These are phyloP conservation scores for Cercospora sp. DNA, from an alignment of 2,329 filamentous ascomycete species.

Conservation along the genomic window DNA sequence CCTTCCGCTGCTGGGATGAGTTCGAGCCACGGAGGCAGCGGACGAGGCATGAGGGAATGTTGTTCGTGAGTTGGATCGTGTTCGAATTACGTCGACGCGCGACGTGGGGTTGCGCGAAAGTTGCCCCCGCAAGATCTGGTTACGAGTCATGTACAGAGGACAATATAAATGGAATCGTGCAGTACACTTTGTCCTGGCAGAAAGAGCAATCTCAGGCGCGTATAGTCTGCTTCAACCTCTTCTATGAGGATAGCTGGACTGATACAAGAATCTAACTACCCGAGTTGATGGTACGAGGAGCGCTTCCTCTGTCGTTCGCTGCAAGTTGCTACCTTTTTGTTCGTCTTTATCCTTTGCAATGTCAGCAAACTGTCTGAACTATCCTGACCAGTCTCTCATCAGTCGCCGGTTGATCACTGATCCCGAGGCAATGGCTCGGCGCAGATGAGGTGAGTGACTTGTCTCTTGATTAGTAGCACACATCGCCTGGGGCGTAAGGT, in stretches of 20 bases:
- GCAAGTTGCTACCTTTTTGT: background rate
- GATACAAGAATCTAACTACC: background rate
- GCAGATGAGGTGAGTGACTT: background rate
- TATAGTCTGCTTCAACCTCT: no score
- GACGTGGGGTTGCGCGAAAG: background rate
- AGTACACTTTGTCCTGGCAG: background rate
- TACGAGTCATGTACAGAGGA: background rate
- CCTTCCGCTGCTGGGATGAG: constrained; percentile 13
- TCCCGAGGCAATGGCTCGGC: background rate
- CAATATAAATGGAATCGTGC: background rate
- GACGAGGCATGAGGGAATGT: constrained; percentile 16
- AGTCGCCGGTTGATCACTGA: background rate
- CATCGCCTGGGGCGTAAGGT: background rate
- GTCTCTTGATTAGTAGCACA: background rate
- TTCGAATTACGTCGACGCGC: background rate
- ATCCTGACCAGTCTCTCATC: background rate
- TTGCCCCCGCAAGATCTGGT: background rate
- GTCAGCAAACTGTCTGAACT: background rate
- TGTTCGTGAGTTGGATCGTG: background rate
- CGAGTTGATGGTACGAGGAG: background rate
- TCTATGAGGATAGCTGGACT: no score
- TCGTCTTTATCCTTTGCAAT: background rate
- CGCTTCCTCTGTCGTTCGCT: background rate
- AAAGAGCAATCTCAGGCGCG: no score
- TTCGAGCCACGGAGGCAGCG: constrained; percentile 22